Base-by-base conservation (phyloP, 2,329 filamentous ascomycete genomes). In the Leptographium flavum region DNA sequence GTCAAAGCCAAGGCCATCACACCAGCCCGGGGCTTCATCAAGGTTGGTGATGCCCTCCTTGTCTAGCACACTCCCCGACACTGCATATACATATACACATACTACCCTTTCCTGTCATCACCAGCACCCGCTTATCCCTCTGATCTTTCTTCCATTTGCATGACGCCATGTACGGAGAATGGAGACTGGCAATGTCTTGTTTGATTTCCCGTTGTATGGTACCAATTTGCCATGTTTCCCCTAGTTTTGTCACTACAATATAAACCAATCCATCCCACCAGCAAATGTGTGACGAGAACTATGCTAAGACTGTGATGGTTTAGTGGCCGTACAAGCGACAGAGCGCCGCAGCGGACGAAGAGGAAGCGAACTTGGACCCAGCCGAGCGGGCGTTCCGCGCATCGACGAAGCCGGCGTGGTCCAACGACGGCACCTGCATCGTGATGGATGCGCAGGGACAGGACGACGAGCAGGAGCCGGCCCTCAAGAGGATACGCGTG, bases 311-410 rank as follows among this genome's bases (percentile, higher is more conserved):
- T 57, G 55, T 63, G 64, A 60, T 68, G 73, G 70, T 64, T 57
- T 77, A 94, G 87, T 93, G 82, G 77, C 87, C 87, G 43, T 92
- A 92, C 67, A 74, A 84, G 61, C 85, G 87, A 67, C 78, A 79
- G 63, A 68, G 79, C 51, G 87, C 88, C 58, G 76, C 75, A 33
- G 73, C 77, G 55, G 67, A 75, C 52, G 69, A 75, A 50, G 74
- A 82, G 55, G 68, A 74, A 53, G 69, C 63, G 47, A 63, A 80
- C 46, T 70, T 87, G 68, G 70, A 71, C 54, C 69, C 74, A 39
- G 63, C 65, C 47, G 83, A 90, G 51, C 72, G 73, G 56, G 71
- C 67, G 23, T 92, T 81, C 60, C 83, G 87, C 62, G 70, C 76
- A 51, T 80, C 77, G 38, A 75, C 83, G 60, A 87, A 87, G 54